phyloP scores from a whole-genome alignment of 768 basidiomycete species.

The Cyclocybe aegerita region DNA sequence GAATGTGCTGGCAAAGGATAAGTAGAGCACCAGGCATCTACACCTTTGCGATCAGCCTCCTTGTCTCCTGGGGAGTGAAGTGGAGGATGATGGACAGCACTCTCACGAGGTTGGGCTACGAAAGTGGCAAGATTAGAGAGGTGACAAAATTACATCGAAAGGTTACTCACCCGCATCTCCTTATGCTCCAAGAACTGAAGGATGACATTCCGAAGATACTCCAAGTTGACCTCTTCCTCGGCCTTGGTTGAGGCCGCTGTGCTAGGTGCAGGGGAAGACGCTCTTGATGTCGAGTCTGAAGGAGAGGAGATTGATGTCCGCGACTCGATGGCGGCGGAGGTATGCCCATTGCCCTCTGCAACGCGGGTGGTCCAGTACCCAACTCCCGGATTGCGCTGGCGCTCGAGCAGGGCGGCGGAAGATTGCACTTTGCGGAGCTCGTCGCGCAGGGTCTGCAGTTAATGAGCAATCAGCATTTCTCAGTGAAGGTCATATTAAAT shows the following conservation, averaged over 20 bases:
- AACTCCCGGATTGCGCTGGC: constrained; percentile 89
- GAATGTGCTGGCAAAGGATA: neutral
- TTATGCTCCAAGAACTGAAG: constrained; percentile 97
- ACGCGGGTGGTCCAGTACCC: constrained; percentile 80
- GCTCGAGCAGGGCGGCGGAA: constrained; percentile 85
- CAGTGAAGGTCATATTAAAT: neutral
- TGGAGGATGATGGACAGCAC: constrained; percentile 90
- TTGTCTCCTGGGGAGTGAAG: constrained; percentile 94
- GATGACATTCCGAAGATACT: constrained; percentile 95
- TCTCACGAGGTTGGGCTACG: constrained; percentile 82
- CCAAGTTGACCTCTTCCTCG: constrained; percentile 93
- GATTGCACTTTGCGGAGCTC: constrained; percentile 95
- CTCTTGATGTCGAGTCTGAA: constrained; percentile 32
- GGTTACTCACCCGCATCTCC: constrained; percentile 85
- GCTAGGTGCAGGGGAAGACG: constrained; percentile 34
- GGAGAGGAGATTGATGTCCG: constrained; percentile 35
- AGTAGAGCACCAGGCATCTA: constrained; percentile 27
- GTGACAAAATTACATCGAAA: neutral
- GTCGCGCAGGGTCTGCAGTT: constrained; percentile 76
- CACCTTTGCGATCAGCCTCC: constrained; percentile 86
- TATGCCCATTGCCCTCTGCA: constrained; percentile 27
- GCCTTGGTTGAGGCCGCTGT: constrained; percentile 36
- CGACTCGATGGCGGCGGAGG: constrained; percentile 37
- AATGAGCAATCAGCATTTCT: neutral
- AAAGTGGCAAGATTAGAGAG: constrained; percentile 1